A percentile compares a stretch with the other conserved stretches of the same genome.
Conservation (phyloP, 345 rosid species). For the Syzygium grande region DNA sequence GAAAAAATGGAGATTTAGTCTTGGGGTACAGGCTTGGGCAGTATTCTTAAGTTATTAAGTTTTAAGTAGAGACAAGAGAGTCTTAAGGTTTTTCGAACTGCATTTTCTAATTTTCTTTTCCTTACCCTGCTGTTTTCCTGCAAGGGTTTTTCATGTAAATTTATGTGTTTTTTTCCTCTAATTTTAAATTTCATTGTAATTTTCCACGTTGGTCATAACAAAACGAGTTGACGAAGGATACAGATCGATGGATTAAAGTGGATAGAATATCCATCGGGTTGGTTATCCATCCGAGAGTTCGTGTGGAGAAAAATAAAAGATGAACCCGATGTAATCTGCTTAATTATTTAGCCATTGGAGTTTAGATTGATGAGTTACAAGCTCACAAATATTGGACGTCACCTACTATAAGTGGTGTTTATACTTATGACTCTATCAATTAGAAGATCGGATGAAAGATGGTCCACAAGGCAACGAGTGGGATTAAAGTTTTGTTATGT, state of each 20-base stretch:
- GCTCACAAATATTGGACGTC: not conserved
- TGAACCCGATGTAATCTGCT: not conserved
- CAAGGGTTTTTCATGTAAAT: too few relatives aligned
- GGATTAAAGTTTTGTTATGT: not conserved
- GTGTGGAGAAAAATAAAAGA: not conserved
- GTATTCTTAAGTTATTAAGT: too few relatives aligned
- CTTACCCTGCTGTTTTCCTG: too few relatives aligned
- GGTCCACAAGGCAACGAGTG: not conserved
- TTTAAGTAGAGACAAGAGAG: too few relatives aligned
- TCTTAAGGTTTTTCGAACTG: too few relatives aligned
- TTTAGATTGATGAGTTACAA: not conserved
- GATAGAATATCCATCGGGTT: not conserved
- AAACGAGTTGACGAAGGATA: not conserved
- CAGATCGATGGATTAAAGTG: not conserved
- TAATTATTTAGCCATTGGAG: not conserved
- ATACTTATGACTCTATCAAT: not conserved
- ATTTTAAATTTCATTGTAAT: too few relatives aligned
- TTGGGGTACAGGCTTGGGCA: too few relatives aligned
- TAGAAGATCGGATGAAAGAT: not conserved
- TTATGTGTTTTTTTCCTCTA: too few relatives aligned
- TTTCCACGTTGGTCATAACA: too few relatives aligned
- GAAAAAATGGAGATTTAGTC: too few relatives aligned
- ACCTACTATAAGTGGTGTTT: not conserved
- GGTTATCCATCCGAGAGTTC: not conserved
- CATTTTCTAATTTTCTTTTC: too few relatives aligned